Percentiles rank a stretch among this genome's conserved stretches.
Evolutionary conservation across 352 stramenopile genomes (phyloP).

Genomic region (Phytophthora litchii): DNA sequence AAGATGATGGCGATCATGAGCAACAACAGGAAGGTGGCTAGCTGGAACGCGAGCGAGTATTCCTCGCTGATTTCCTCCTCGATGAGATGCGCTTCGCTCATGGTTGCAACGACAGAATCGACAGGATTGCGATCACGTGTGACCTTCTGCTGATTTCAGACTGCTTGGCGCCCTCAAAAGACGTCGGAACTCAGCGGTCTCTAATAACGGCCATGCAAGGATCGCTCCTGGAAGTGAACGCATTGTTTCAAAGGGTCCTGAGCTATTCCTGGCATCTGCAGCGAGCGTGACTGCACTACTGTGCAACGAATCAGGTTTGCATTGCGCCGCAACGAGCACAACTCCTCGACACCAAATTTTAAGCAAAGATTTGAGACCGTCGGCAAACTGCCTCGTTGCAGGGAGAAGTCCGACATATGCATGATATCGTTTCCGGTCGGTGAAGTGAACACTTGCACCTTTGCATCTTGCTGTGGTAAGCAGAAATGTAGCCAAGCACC

Average conservation of each 20-base stretch:
- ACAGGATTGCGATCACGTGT: too few species aligned
- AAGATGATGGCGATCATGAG: constrained; percentile 81
- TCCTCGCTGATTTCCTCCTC: constrained; percentile 68
- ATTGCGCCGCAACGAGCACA: neutral
- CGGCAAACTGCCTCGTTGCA: too few species aligned
- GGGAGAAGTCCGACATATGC: too few species aligned
- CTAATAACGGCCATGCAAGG: constrained; percentile 12
- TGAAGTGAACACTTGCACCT: too few species aligned
- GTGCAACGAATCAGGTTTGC: neutral
- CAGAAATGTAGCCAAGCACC: constrained; percentile 21
- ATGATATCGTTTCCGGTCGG: too few species aligned
- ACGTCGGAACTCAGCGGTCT: constrained; percentile 8
- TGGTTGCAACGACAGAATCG: constrained; percentile 11
- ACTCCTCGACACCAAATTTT: neutral
- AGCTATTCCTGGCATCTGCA: constrained; percentile 15
- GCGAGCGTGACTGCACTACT: neutral
- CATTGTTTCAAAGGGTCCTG: neutral
- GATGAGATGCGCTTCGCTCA: constrained; percentile 28
- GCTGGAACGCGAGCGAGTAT: constrained; percentile 82
- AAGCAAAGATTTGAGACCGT: constrained; percentile 3
- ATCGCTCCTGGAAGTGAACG: neutral
- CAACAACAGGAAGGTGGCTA: constrained; percentile 72
- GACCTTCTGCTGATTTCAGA: constrained; percentile 15
- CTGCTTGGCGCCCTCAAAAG: constrained; percentile 12
- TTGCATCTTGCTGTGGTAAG: neutral